Conservation (phyloP, 306 rosid genomes). For the Prosopis cineraria region DNA sequence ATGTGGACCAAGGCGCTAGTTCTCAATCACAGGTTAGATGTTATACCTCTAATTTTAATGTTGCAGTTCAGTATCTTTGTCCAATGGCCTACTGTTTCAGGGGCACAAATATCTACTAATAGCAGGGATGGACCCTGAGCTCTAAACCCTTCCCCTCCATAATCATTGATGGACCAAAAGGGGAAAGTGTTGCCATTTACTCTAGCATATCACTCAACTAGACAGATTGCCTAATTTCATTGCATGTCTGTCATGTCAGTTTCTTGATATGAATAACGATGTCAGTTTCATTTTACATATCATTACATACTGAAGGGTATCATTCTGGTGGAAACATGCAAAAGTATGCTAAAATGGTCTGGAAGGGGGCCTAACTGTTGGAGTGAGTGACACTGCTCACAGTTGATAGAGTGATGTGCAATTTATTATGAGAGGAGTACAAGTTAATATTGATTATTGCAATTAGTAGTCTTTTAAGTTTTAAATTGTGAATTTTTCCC, state of each 20-base stretch:
- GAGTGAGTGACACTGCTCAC: not conserved
- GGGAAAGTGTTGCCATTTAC: not conserved
- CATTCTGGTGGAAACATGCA: not conserved
- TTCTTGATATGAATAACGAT: not conserved
- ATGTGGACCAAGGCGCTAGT: constrained; percentile 55
- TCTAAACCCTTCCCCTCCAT: not conserved
- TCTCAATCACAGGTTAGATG: constrained; percentile 65
- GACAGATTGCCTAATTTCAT: not conserved
- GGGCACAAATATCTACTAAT: not conserved
- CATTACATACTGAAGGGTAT: not conserved
- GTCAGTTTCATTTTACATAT: not conserved
- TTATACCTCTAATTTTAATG: not conserved
- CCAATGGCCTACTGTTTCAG: not conserved
- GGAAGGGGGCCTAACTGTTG: not conserved
- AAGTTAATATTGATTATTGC: not conserved
- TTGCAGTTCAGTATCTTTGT: not conserved
- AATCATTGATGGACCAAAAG: not conserved
- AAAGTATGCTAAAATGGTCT: not conserved
- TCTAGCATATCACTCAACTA: not conserved
- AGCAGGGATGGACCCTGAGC: not conserved
- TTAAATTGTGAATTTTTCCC: constrained; percentile 19
- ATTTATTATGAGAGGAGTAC: not conserved
- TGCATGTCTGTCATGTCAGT: not conserved
- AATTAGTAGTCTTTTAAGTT: not conserved
- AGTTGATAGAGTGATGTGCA: not conserved